Evolutionary conservation across 1,284 basidiomycete genomes (phyloP).

Genomic region (Leucoagaricus sp.): DNA sequence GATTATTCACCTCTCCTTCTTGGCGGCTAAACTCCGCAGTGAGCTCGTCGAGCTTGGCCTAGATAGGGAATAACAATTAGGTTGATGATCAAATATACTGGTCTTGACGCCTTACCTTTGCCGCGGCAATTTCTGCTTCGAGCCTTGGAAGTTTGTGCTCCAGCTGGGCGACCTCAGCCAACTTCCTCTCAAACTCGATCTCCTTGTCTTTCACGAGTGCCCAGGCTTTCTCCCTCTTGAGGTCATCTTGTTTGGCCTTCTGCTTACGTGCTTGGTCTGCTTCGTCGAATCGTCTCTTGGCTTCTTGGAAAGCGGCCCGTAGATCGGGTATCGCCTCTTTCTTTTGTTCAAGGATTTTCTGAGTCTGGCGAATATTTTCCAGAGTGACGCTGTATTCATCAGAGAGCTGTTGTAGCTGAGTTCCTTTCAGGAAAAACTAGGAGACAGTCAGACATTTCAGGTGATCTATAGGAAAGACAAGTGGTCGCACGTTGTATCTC

Average conservation of each 20-base stretch:
- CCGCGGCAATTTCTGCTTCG: conserved; percentile 39
- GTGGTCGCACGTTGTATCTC: conserved; percentile 80
- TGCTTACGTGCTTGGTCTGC: conserved; percentile 75
- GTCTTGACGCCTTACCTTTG: conserved; percentile 50
- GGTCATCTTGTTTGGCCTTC: conserved; percentile 62
- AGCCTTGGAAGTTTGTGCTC: conserved; percentile 52
- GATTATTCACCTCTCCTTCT: conserved; percentile 17
- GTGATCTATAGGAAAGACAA: not conserved
- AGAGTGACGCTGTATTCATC: conserved; percentile 84
- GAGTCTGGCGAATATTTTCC: conserved; percentile 69
- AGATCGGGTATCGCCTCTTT: conserved; percentile 77
- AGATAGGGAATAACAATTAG: not conserved
- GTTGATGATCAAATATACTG: not conserved
- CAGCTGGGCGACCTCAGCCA: conserved; percentile 52
- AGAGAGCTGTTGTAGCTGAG: conserved; percentile 86
- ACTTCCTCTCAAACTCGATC: conserved; percentile 55
- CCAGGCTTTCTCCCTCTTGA: conserved; percentile 90
- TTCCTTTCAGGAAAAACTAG: conserved; percentile 95
- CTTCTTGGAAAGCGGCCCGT: conserved; percentile 59
- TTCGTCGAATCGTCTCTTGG: conserved; percentile 64
- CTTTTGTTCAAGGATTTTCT: conserved; percentile 65
- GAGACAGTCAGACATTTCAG: conserved; percentile 4
- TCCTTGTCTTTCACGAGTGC: conserved; percentile 81
- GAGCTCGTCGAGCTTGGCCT: conserved; percentile 43
- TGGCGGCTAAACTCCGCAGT: conserved; percentile 45